Evolutionary conservation across 331 rosid genomes (phyloP), one percentile per base, ranked within the genome.

Genomic region (Quercus tomentella): DNA sequence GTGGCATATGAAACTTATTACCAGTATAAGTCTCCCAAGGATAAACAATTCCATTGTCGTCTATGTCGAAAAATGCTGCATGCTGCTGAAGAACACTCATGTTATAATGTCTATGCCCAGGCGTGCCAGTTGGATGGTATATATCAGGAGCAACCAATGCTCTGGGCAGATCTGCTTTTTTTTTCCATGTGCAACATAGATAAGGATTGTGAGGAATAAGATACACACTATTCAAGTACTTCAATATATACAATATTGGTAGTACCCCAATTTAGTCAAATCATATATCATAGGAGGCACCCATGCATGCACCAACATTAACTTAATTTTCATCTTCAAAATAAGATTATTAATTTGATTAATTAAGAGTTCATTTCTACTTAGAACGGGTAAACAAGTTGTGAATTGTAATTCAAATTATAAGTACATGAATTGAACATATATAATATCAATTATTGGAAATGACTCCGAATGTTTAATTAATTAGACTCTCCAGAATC

Each of bases 1-100:
- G 45, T 37, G 12, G 12, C 45, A 37, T 37, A 18, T 43, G 14
- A 21, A 30, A 22, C 7, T 71, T 78, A 89, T 71, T 78, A 89
- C 97, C 98, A 30, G 54, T 43, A 60, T 85, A 93, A 49, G 97
- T 93, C 81, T 95, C 98, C 98, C 96, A 95, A 7, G 98, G 99
- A 73, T 92, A 95, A 79, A 93, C n/a, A 63, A 93, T 89, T 41
- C 97, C 99, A 54, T 93, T 81, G 78, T 84, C 88, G 70, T 93
- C 96, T 70, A 62, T 88, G 89, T 95, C 98, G 76, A 95, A 93
- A 56, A 91, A 93, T 3, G 96, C 88, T 20, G 78, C 83, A 37
- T 93, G 99, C 70, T 95, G 97, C 84, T 93, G 97, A 81, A 95
- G 96, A 83, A 95, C 97, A 76, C 78, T 82, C 88, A 95, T 2